phyloP scores from a whole-genome alignment of 2,329 filamentous ascomycete species.

The Fusarium sterilihyphosum region DNA sequence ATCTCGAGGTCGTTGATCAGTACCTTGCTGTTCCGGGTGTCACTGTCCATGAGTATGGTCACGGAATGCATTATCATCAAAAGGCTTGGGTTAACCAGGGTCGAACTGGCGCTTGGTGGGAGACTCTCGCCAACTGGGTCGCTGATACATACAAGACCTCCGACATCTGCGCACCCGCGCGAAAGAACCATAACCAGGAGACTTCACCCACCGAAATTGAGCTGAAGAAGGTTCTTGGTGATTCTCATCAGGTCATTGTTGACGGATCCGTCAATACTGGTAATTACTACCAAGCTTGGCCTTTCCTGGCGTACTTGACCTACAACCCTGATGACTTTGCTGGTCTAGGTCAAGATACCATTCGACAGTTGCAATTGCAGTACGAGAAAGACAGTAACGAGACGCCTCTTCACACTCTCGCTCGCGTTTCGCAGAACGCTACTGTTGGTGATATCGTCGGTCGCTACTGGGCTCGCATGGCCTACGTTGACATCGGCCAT shows the following conservation, averaged over 20 bases:
- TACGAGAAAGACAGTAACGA: slow-evolving; percentile 58
- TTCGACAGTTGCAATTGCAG: slow-evolving; percentile 55
- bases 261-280: slow-evolving; percentile 54
- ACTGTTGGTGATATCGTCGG: slow-evolving; percentile 55
- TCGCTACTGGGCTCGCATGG: slow-evolving; percentile 64
- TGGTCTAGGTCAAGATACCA: slow-evolving; percentile 53
- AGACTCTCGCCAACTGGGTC: slow-evolving; percentile 61
- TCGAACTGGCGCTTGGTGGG: slow-evolving; percentile 61
- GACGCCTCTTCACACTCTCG: slow-evolving; percentile 59
- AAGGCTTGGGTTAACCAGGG: slow-evolving; percentile 56
- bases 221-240: slow-evolving; percentile 56
- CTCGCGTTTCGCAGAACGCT: slow-evolving; percentile 49
- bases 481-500: slow-evolving; percentile 61
- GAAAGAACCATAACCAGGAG: slow-evolving; percentile 49
- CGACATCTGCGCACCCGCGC: slow-evolving; percentile 52
- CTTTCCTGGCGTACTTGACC: slow-evolving; percentile 59
- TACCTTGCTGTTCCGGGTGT: slow-evolving; percentile 53
- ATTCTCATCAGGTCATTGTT: slow-evolving; percentile 59
- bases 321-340: slow-evolving; percentile 58
- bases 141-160: slow-evolving; percentile 60
- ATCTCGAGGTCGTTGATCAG: slow-evolving; percentile 53
- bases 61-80: slow-evolving; percentile 58
- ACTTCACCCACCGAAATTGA: slow-evolving; percentile 53
- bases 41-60: slow-evolving; percentile 62
- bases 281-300: slow-evolving; percentile 64